These are phyloP conservation scores for Salvia splendens DNA, from an alignment of 257 asterid species.

Conservation along the genomic window DNA sequence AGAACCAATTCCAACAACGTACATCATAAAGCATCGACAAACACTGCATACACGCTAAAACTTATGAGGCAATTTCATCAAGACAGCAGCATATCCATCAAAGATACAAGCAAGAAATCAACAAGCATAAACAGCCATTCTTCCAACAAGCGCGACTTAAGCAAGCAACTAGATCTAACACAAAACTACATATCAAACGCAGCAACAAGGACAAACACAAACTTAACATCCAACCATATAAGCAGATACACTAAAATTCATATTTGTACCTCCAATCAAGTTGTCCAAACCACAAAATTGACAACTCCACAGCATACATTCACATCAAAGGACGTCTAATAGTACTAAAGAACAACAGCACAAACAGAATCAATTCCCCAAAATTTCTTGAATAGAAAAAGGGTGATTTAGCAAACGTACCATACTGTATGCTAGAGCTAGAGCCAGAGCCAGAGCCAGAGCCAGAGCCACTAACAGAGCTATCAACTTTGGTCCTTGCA, in stretches of 20 bases:
- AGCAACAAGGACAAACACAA: constrained; percentile 2
- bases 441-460: constrained; percentile 39
- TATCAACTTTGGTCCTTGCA: constrained; percentile 62
- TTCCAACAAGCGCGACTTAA: neutral
- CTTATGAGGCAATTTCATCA: too few species aligned
- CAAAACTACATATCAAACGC: constrained; percentile 7
- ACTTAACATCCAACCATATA: constrained; percentile 6
- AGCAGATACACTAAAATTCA: neutral
- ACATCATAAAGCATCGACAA: neutral
- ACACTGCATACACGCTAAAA: too few species aligned
- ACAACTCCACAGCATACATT: constrained; percentile 17
- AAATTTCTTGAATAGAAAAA: too few species aligned
- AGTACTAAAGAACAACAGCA: neutral
- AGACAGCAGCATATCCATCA: neutral
- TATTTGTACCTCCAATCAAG: neutral
- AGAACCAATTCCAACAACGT: neutral
- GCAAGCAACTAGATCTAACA: constrained; percentile 8
- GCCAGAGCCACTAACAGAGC: constrained; percentile 50
- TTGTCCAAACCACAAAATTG: constrained; percentile 18
- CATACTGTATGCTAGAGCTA: constrained; percentile 48
- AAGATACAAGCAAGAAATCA: neutral
- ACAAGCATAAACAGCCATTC: neutral
- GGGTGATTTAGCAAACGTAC: constrained; percentile 31
- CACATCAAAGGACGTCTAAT: constrained; percentile 10
- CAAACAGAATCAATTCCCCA: neutral